A percentile compares a stretch with the other conserved stretches of the same genome.
These are phyloP conservation scores for Arthrobotrys pseudoclavata DNA, from an alignment of 2,329 filamentous ascomycete genomes.

Conservation along the genomic window DNA sequence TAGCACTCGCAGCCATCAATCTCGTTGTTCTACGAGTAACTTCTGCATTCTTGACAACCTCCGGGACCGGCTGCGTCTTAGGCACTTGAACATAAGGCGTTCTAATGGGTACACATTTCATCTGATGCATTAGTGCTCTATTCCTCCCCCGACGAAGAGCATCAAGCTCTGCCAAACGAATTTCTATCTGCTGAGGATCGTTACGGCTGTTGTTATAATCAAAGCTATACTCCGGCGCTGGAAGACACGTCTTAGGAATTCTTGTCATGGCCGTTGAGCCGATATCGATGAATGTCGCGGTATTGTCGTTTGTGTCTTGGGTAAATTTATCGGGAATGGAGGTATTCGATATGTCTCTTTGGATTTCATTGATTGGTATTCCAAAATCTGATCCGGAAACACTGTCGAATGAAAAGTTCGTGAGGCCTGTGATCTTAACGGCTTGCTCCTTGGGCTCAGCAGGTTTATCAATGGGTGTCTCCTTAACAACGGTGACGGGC, in stretches of 20 bases:
- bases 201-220: background rate
- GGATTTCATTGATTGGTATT: background rate
- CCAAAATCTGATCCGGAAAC: background rate
- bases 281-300: background rate
- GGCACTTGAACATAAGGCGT: background rate
- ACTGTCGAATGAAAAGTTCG: background rate
- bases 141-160: background rate
- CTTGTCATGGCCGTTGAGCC: slow-evolving; percentile 9
- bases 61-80: background rate
- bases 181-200: background rate
- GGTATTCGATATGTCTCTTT: background rate
- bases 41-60: background rate
- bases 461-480: background rate
- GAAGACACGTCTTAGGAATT: slow-evolving; percentile 21
- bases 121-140: background rate
- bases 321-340: background rate
- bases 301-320: background rate
- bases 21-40: background rate
- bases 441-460: background rate
- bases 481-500: background rate
- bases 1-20: background rate
- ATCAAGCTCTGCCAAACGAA: slow-evolving; percentile 1
- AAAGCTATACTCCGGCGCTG: background rate
- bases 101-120: background rate
- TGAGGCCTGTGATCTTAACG: background rate